A percentile compares a stretch with the other conserved stretches of the same genome.
phyloP scores from a whole-genome alignment of 2,329 filamentous ascomycete genomes.

The Colletotrichum simmondsii region DNA sequence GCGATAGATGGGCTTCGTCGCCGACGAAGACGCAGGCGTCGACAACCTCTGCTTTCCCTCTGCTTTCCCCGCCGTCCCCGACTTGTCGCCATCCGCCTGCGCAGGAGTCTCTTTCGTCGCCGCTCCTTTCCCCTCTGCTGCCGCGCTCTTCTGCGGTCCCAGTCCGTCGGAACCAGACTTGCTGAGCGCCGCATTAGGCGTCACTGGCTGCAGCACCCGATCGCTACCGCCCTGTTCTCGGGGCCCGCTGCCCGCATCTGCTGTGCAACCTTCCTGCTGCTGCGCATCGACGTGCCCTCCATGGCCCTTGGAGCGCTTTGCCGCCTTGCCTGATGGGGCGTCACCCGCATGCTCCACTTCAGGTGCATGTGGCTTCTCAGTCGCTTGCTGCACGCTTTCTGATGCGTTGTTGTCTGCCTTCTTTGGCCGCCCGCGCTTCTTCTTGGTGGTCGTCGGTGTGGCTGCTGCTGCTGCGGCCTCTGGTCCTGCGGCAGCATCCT shows the following conservation, averaged over 20 bases:
- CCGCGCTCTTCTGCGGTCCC: constrained; percentile 1
- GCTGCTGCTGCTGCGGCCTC: constrained; percentile 14
- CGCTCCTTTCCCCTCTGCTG: constrained; percentile 3
- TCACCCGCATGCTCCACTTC: neutral
- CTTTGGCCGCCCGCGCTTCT: constrained; percentile 51
- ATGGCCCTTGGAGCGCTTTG: neutral
- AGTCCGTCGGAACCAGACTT: constrained; percentile 1
- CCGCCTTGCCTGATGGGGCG: neutral
- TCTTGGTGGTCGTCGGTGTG: constrained; percentile 25
- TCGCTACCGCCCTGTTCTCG: neutral
- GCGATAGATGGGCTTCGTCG: constrained; percentile 55
- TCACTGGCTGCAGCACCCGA: constrained; percentile 20
- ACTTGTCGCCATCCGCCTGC: constrained; percentile 25
- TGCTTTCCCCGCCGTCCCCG: constrained; percentile 21
- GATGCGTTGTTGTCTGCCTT: constrained; percentile 43
- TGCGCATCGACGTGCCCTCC: neutral
- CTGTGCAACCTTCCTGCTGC: neutral
- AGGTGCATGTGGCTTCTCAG: neutral
- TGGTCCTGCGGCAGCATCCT: neutral
- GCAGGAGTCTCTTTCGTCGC: neutral
- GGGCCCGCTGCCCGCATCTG: neutral
- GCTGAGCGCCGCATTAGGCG: constrained; percentile 4
- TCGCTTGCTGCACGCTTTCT: constrained; percentile 25
- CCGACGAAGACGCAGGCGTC: constrained; percentile 32
- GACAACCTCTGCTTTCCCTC: constrained; percentile 30